Conservation (phyloP, 1,284 basidiomycete genomes). For the Microbotryomycetes sp. region DNA sequence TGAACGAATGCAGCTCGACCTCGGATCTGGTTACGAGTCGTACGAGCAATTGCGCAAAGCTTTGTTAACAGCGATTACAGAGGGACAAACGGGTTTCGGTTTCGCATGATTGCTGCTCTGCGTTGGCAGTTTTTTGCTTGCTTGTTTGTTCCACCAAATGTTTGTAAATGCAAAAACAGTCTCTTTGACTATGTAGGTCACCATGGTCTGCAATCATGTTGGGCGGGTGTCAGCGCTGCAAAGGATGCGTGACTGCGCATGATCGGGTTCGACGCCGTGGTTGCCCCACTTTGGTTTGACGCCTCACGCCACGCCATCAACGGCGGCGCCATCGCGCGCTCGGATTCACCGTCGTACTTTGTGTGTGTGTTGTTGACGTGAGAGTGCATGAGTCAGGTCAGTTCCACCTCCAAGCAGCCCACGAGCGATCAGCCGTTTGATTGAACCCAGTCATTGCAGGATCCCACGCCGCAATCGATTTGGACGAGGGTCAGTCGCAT, state of each 20-base stretch:
- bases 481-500: neutral
- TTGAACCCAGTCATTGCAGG: too few species aligned
- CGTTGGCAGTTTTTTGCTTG: neutral
- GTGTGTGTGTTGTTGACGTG: too few species aligned
- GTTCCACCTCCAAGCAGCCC: too few species aligned
- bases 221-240: too few species aligned
- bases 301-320: neutral
- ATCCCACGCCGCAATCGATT: neutral
- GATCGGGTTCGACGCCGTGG: neutral
- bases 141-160: neutral
- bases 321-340: too few species aligned
- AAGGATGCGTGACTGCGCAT: neutral
- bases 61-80: slow-evolving; percentile 80
- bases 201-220: too few species aligned
- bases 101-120: slow-evolving; percentile 52
- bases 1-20: slow-evolving; percentile 54
- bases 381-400: neutral
- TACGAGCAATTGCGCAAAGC: slow-evolving; percentile 90
- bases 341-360: too few species aligned
- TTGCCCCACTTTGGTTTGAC: neutral
- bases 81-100: slow-evolving; percentile 86
- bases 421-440: too few species aligned
- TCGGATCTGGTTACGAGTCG: slow-evolving; percentile 74
- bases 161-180: too few species aligned
- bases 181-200: too few species aligned